Percentiles rank a stretch among this genome's conserved stretches.
These are phyloP conservation scores for Ascochyta pisi DNA, from an alignment of 2,329 filamentous ascomycete species.

Conservation along the genomic window DNA sequence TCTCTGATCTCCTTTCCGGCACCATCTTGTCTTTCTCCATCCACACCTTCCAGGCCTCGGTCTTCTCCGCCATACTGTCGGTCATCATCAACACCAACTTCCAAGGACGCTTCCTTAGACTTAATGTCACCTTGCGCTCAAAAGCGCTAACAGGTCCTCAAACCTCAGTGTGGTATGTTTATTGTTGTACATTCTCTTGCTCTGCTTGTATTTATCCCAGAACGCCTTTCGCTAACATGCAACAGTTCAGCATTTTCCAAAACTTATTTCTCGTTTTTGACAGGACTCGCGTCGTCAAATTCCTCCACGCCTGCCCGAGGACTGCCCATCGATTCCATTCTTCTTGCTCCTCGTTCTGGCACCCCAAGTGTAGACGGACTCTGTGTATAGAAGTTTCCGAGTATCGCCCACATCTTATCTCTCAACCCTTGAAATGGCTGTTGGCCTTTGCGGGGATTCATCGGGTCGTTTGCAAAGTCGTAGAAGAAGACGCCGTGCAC, in stretches of 20 bases:
- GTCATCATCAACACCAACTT: not conserved
- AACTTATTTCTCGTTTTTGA: not conserved
- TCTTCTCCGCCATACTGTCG: not conserved
- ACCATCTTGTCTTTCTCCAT: not conserved
- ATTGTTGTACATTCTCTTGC: conserved; percentile 10
- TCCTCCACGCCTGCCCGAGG: conserved; percentile 5
- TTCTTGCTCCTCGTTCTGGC: conserved; percentile 20
- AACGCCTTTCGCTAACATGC: conserved; percentile 15
- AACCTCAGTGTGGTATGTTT: not conserved
- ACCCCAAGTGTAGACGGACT: conserved; percentile 21
- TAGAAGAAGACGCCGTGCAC: conserved; percentile 67
- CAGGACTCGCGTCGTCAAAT: conserved; percentile 4
- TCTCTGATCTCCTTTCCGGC: not conserved
- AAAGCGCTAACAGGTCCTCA: not conserved
- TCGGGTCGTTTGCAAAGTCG: conserved; percentile 56
- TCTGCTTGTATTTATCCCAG: not conserved
- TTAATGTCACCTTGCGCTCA: not conserved
- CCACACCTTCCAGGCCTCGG: not conserved
- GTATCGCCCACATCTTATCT: conserved; percentile 33
- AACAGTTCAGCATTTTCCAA: not conserved
- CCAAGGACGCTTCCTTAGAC: not conserved
- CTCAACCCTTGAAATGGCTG: conserved; percentile 41
- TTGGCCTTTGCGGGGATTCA: conserved; percentile 42
- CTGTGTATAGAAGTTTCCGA: conserved; percentile 42
- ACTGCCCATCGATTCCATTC: conserved; percentile 13